Base-by-base conservation (phyloP, 352 stramenopile species). In the Globisporangium emineosum region DNA sequence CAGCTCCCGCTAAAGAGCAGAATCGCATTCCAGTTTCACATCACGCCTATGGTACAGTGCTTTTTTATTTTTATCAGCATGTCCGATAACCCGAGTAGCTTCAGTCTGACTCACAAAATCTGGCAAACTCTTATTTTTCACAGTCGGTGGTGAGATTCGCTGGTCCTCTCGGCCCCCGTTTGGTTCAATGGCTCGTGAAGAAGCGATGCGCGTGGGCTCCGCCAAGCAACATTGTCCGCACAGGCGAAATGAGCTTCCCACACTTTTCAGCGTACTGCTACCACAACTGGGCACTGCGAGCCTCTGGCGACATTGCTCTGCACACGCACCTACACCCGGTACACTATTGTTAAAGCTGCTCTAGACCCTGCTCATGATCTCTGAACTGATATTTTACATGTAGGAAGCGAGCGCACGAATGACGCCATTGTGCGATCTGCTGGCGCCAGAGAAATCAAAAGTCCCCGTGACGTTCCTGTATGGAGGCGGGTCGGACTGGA, bases 391-490 rank as follows among this genome's bases (percentile, higher is more conserved):
- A n/a, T n/a, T n/a, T n/a, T n/a, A n/a, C n/a, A n/a, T n/a, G n/a
- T 21, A 63, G 57, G 57, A 32, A 43, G 57, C 42, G n/a, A 45
- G 57, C 0, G 57, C 57, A n/a, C 40, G 42, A 7, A 52, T 17
- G 29, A 63, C 25, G 25, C 42, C 25, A 5, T 23, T 63, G 25
- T 51, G 45, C 30, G 42, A 63, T 5, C 57, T 63, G 57, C 57
- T 63, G 8, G 57, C n/a, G 1, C 40, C 42, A 30, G 57, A 19
- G 4, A 52, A 45, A 32, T 35, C 27, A 43, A 10, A 21, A 10
- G 57, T 55, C 25, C 64, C 68, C 17, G 54, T 74, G 15, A 72
- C 61, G 4, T 74, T 74, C 27, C 35, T 74, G 54, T 72, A 69
- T 30, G 64, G 68, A 21, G 65, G 49, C 10, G 60, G 52, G 0